Evolutionary conservation across 257 asterid species (phyloP).

Genomic region (Cruciata laevipes): DNA sequence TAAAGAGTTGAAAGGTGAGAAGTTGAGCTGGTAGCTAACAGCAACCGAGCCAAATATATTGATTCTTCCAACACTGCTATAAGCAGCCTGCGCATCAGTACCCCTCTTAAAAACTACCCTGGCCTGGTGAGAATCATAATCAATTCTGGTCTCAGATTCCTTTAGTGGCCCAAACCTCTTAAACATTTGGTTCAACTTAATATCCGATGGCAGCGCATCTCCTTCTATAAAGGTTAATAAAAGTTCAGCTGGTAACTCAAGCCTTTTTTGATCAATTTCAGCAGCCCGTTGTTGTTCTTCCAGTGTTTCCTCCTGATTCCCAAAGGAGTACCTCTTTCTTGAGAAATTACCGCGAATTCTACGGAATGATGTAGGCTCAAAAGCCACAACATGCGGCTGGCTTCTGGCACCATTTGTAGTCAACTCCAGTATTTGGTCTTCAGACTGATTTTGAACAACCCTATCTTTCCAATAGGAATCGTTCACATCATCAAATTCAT

Average conservation of each 20-base stretch:
- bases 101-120: slow-evolving; percentile 81
- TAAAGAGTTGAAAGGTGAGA: slow-evolving; percentile 50
- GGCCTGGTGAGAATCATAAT: slow-evolving; percentile 63
- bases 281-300: slow-evolving; percentile 30
- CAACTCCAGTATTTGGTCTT: slow-evolving; percentile 52
- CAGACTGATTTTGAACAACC: slow-evolving; percentile 64
- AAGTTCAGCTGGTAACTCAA: slow-evolving; percentile 77
- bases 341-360: slow-evolving; percentile 50
- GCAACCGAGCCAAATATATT: slow-evolving; percentile 65
- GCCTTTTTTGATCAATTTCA: slow-evolving; percentile 41
- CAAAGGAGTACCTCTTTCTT: slow-evolving; percentile 53
- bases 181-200: slow-evolving; percentile 66
- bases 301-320: slow-evolving; percentile 24
- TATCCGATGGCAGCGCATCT: slow-evolving; percentile 60
- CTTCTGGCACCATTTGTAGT: slow-evolving; percentile 33
- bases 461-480: slow-evolving; percentile 91
- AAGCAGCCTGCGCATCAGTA: slow-evolving; percentile 93
- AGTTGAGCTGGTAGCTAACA: slow-evolving; percentile 73
- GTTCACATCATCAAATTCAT: slow-evolving; percentile 80
- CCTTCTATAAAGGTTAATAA: slow-evolving; percentile 61
- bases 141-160: slow-evolving; percentile 89
- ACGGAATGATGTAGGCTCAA: slow-evolving; percentile 31
- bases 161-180: slow-evolving; percentile 84
- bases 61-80: slow-evolving; percentile 61
- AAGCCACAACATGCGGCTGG: slow-evolving; percentile 20